Evolutionary conservation across 495 filamentous ascomycete species (phyloP), one percentile per base, ranked within the genome.

Genomic region (Penicillium taxi): DNA sequence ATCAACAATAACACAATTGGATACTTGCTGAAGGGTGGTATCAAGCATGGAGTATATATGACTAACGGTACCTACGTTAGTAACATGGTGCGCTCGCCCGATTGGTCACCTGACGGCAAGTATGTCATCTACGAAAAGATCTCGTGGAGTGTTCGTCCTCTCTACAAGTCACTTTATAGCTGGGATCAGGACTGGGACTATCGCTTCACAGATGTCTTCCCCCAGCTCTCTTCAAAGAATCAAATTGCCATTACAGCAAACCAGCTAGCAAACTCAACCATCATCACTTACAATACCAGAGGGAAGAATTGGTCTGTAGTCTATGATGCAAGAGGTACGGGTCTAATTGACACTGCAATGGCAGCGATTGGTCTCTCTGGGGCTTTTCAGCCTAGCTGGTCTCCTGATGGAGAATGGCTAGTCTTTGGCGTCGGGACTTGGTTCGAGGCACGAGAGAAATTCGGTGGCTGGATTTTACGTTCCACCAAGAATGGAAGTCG

Each of bases 181-280:
- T 61, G 46, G 45, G 50, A 61, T 24, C 9, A 13, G 2, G 50
- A 56, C 14, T 61, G 58, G 58, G 58, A 58, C 2, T 61, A 61
- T 32, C 55, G 52, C 6, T 61, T 59, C 45, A 61, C 45, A 6
- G 55, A 61, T 30, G 55, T 61, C 4, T 59, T 59, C 42, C 58
- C 58, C 3, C 54, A 53, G 17, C 37, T 48, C 13, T 47, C 42
- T 7, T 29, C 35, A 6, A 29, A 52, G 11, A 45, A 50, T 22
- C 35, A 32, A 7, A 29, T 59, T 2, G 55, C 50, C 34, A 48
- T 56, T 8, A 58, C 58, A 0, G 35, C 55, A 26, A 58, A 53
- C 31, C 50, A 55, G 18, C 47, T 55, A 11, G 58, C 55, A 35
- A 51, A 54, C 37, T 51, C 55, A 4, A 53, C 53, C 19, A 41